These are phyloP conservation scores for Leucogyrophana mollusca DNA, from an alignment of 768 basidiomycete genomes.

Conservation along the genomic window DNA sequence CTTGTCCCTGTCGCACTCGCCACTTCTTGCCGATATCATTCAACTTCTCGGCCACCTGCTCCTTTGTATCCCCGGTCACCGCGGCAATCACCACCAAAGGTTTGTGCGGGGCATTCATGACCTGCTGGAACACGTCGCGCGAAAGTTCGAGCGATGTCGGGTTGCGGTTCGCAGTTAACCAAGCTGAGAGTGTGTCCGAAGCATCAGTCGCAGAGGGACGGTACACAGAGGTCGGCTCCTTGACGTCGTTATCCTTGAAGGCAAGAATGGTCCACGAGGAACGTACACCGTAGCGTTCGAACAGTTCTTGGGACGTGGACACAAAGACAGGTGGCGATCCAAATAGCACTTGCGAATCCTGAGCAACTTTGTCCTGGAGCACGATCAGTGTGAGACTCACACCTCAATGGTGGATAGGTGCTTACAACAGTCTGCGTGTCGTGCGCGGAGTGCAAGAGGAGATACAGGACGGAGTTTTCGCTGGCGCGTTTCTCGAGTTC, in stretches of 20 bases:
- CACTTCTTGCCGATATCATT: conserved; percentile 57
- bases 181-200: conserved; percentile 34
- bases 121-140: conserved; percentile 74
- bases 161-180: conserved; percentile 70
- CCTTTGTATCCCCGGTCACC: conserved; percentile 34
- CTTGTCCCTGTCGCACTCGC: conserved; percentile 39
- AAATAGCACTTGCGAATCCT: conserved; percentile 50
- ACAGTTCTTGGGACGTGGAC: conserved; percentile 33
- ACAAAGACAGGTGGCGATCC: conserved; percentile 49
- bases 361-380: conserved; percentile 50
- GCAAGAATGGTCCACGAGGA: conserved; percentile 65
- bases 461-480: conserved; percentile 54
- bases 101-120: conserved; percentile 78
- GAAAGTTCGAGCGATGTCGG: conserved; percentile 75
- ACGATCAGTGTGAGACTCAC: neutral
- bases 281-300: conserved; percentile 31
- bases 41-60: conserved; percentile 45
- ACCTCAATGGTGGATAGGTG: neutral
- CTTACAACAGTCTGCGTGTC: conserved; percentile 34
- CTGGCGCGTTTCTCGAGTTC: conserved; percentile 44
- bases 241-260: conserved; percentile 56
- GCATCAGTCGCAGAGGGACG: conserved; percentile 13
- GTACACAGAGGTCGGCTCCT: conserved; percentile 46
- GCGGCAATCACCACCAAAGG: conserved; percentile 81
- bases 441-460: conserved; percentile 47